phyloP scores from a whole-genome alignment of 2,329 filamentous ascomycete species.

The Penicillium sp. region DNA sequence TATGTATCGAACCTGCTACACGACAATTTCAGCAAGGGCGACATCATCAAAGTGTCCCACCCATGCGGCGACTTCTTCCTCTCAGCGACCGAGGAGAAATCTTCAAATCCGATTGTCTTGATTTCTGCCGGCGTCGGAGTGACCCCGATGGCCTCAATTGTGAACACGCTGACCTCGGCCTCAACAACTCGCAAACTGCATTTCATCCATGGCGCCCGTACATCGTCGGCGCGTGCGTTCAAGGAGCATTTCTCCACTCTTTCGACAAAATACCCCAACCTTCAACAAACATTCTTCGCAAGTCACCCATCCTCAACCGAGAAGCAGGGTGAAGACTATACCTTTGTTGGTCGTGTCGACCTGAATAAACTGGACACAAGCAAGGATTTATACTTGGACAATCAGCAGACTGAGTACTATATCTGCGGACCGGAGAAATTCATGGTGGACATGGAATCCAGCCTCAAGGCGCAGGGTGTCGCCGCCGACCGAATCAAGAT shows the following conservation, averaged over 20 bases:
- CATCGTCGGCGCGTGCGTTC: constrained; percentile 48
- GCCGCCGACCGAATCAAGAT: constrained; percentile 56
- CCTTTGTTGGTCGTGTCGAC: constrained; percentile 55
- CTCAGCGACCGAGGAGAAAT: constrained; percentile 28
- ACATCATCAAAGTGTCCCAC: constrained; percentile 60
- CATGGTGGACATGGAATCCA: constrained; percentile 58
- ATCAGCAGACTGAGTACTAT: constrained; percentile 59
- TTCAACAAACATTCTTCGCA: constrained; percentile 56
- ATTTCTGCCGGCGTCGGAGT: constrained; percentile 59
- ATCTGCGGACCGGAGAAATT: constrained; percentile 66
- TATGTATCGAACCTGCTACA: constrained; percentile 67
- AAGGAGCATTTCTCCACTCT: constrained; percentile 49
- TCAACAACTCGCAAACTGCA: constrained; percentile 49
- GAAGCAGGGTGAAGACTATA: constrained; percentile 54
- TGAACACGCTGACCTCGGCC: constrained; percentile 48
- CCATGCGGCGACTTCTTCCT: constrained; percentile 60
- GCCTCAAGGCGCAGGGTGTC: constrained; percentile 55
- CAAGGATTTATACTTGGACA: constrained; percentile 51
- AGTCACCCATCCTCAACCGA: constrained; percentile 46
- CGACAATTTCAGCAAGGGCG: constrained; percentile 56
- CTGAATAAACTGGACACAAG: constrained; percentile 51
- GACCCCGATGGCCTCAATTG: constrained; percentile 57
- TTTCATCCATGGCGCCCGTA: constrained; percentile 56
- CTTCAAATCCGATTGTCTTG: constrained; percentile 50
- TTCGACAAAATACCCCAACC: constrained; percentile 40